phyloP scores from a whole-genome alignment of 2,329 filamentous ascomycete species.

The Byssochlamys sp. region DNA sequence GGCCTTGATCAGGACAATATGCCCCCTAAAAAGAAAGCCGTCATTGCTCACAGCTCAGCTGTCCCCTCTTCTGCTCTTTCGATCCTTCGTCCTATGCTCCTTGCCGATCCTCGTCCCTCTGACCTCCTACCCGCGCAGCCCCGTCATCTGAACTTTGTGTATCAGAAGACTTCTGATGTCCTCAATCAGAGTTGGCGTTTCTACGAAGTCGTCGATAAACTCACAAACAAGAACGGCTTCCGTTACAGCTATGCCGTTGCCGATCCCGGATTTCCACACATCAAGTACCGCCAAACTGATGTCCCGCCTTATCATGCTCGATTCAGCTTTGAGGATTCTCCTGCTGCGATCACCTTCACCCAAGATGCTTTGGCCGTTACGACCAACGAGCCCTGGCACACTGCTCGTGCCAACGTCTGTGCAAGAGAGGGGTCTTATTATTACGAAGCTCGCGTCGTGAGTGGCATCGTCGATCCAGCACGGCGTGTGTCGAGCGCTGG shows the following conservation, averaged over 20 bases:
- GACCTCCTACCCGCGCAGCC: slow-evolving; percentile 30
- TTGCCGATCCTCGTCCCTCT: slow-evolving; percentile 30
- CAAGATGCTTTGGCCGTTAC: slow-evolving; percentile 66
- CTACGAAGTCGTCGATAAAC: slow-evolving; percentile 37
- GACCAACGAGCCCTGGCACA: slow-evolving; percentile 86
- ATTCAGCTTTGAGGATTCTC: slow-evolving; percentile 86
- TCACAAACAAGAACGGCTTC: slow-evolving; percentile 62
- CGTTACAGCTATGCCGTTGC: slow-evolving; percentile 86
- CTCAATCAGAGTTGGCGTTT: slow-evolving; percentile 31
- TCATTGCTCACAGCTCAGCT: slow-evolving; percentile 20
- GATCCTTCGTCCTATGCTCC: slow-evolving; percentile 31
- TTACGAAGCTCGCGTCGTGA: slow-evolving; percentile 84
- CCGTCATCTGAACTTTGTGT: slow-evolving; percentile 31
- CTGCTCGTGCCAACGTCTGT: slow-evolving; percentile 80
- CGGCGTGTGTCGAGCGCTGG: slow-evolving; percentile 13
- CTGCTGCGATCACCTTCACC: slow-evolving; percentile 75
- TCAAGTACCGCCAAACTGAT: slow-evolving; percentile 85
- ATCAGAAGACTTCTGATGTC: slow-evolving; percentile 24
- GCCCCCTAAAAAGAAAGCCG: slow-evolving; percentile 28
- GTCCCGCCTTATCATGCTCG: slow-evolving; percentile 71
- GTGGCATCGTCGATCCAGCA: slow-evolving; percentile 44
- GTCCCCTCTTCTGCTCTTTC: slow-evolving; percentile 29
- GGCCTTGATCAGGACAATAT: slow-evolving; percentile 28
- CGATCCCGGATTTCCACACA: slow-evolving; percentile 76
- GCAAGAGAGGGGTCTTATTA: slow-evolving; percentile 84